These are phyloP conservation scores for Coemansia sp. DNA, from an alignment of 192 early-diverging fungal genomes.

Conservation along the genomic window DNA sequence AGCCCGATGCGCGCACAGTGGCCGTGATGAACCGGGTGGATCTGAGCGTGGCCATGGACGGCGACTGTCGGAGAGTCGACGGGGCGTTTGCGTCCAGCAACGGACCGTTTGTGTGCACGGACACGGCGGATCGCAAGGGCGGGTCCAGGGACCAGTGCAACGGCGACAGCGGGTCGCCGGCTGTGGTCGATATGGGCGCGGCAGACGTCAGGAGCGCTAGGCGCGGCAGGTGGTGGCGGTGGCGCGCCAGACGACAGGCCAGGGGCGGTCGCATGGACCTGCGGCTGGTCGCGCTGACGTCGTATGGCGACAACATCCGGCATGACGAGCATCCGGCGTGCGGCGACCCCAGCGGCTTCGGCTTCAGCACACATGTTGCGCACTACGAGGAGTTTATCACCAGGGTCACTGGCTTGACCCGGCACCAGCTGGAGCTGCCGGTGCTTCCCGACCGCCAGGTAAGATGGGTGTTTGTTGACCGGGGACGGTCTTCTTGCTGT, in stretches of 20 bases:
- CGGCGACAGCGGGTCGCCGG: conserved; percentile 49
- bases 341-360: conserved; percentile 40
- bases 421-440: conserved; percentile 24
- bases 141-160: conserved; percentile 39
- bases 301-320: conserved; percentile 44
- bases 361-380: conserved; percentile 53
- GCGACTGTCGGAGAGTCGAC: conserved; percentile 24
- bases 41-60: conserved; percentile 12
- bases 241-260: not conserved
- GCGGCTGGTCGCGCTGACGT: conserved; percentile 45
- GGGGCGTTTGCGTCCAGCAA: conserved; percentile 22
- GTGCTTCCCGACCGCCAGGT: conserved; percentile 26
- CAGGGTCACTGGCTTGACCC: conserved; percentile 27
- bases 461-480: too few species aligned
- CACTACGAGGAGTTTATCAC: conserved; percentile 42
- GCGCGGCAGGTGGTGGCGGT: not conserved
- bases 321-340: conserved; percentile 37
- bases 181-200: conserved; percentile 14
- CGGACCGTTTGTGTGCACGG: conserved; percentile 42
- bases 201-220: not conserved
- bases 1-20: conserved; percentile 15
- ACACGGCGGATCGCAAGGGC: conserved; percentile 14
- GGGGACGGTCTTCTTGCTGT: too few species aligned
- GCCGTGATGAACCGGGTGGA: conserved; percentile 32
- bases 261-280: conserved; percentile 1